Percentiles rank a stretch among this genome's conserved stretches.
phyloP scores from a whole-genome alignment of 2,329 filamentous ascomycete genomes.

The Botrytis elliptica region DNA sequence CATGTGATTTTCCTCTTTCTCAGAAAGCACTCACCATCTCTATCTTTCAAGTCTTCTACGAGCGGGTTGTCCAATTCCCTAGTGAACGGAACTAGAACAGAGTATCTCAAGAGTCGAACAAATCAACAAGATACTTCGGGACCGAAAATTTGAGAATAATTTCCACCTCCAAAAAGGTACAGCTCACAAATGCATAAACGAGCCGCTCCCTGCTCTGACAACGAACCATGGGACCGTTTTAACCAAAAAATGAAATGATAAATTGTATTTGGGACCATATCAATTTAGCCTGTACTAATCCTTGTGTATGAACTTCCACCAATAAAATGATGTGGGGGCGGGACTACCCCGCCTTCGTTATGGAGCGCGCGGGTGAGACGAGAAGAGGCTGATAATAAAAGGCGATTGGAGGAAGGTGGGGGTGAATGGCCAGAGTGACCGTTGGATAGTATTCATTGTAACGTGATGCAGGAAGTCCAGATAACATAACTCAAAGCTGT shows the following conservation, averaged over 20 bases:
- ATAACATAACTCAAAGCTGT: neutral
- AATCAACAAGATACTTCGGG: neutral
- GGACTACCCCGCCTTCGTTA: neutral
- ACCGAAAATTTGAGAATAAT: neutral
- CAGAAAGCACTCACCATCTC: neutral
- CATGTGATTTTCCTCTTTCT: neutral
- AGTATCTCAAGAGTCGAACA: neutral
- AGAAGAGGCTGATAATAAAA: neutral
- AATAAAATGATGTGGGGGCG: neutral
- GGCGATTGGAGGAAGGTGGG: neutral
- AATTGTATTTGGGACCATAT: neutral
- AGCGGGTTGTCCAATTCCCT: neutral
- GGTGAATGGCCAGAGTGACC: neutral
- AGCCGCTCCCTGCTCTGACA: neutral
- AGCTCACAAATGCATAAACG: neutral
- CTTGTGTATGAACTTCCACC: slow-evolving; percentile 1
- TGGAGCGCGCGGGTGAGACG: neutral
- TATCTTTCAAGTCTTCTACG: neutral
- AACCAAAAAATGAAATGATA: neutral
- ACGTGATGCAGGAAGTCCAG: neutral
- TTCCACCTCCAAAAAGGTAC: neutral
- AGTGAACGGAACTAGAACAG: neutral
- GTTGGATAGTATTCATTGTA: no score
- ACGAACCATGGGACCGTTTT: neutral
- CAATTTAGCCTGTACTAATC: slow-evolving; percentile 7